Evolutionary conservation across 2,329 filamentous ascomycete species (phyloP).

Genomic region (Phaeophleospora eucalypticola): DNA sequence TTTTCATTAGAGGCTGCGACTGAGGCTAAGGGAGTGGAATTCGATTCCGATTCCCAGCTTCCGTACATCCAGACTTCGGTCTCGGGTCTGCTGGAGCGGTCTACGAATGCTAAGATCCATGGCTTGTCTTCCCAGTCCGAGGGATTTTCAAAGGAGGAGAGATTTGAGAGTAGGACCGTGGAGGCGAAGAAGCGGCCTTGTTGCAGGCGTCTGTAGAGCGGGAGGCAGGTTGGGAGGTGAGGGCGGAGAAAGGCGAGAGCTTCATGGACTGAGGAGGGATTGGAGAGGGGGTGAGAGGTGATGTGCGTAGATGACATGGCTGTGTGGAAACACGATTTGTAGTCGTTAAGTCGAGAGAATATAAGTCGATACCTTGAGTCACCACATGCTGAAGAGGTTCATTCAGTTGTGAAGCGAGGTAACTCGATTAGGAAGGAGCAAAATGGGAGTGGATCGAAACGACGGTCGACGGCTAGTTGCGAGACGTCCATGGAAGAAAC

Average conservation of each 20-base stretch:
- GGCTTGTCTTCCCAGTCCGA: background rate
- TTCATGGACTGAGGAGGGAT: background rate
- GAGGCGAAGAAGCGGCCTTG: conserved; percentile 46
- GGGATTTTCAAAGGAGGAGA: conserved; percentile 30
- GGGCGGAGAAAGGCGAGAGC: conserved; percentile 38
- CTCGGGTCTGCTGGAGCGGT: conserved; percentile 57
- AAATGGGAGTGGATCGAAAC: too few species aligned
- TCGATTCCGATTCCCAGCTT: conserved; percentile 24
- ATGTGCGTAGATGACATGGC: background rate
- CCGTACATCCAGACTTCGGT: conserved; percentile 63
- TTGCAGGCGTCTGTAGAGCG: conserved; percentile 60
- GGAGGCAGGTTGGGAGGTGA: conserved; percentile 56
- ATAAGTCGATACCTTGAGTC: too few species aligned
- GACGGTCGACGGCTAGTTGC: too few species aligned
- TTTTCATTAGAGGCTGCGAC: conserved; percentile 1
- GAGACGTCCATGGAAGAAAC: too few species aligned
- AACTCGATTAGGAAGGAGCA: too few species aligned
- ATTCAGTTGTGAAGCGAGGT: too few species aligned
- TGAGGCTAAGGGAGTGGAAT: background rate
- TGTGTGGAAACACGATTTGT: background rate
- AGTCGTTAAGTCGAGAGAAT: too few species aligned
- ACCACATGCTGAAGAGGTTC: too few species aligned
- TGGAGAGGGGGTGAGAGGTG: conserved; percentile 1
- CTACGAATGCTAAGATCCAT: conserved; percentile 58
- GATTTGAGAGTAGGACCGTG: conserved; percentile 40